These are phyloP conservation scores for Colletotrichum lupini DNA, from an alignment of 2,329 filamentous ascomycete genomes.

Conservation along the genomic window DNA sequence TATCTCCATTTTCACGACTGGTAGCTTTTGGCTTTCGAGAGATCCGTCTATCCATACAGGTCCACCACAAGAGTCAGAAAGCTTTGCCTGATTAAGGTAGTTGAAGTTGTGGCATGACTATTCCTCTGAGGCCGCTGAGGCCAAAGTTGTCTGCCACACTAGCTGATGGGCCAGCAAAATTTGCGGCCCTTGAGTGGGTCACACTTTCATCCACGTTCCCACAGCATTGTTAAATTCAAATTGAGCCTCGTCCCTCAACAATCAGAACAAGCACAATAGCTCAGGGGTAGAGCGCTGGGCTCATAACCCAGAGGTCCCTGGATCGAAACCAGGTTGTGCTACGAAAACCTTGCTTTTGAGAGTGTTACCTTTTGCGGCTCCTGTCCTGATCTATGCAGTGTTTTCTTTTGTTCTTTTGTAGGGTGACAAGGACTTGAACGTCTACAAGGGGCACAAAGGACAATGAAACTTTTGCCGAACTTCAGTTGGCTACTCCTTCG, in stretches of 20 bases:
- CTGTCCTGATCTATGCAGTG: neutral
- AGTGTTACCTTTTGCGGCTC: neutral
- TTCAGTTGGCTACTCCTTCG: neutral
- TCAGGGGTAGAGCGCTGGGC: slow-evolving; percentile 20
- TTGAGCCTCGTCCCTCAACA: fast-evolving
- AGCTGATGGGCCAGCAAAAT: neutral
- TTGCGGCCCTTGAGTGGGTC: neutral
- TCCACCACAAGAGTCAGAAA: neutral
- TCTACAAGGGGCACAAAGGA: neutral
- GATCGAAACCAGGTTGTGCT: slow-evolving; percentile 22
- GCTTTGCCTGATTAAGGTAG: neutral
- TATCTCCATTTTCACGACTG: neutral
- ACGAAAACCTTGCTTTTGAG: fast-evolving
- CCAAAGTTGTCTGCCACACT: neutral
- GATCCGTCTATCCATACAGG: neutral
- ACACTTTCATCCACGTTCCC: neutral
- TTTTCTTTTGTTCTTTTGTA: neutral
- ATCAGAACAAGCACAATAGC: neutral
- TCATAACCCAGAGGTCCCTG: slow-evolving; percentile 22
- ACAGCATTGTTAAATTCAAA: neutral
- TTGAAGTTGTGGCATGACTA: neutral
- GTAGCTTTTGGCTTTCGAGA: neutral
- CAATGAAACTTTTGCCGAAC: neutral
- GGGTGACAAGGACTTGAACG: neutral
- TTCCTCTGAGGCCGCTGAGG: neutral